Evolutionary conservation across 768 basidiomycete species (phyloP).

Genomic region (Collybia nuda): DNA sequence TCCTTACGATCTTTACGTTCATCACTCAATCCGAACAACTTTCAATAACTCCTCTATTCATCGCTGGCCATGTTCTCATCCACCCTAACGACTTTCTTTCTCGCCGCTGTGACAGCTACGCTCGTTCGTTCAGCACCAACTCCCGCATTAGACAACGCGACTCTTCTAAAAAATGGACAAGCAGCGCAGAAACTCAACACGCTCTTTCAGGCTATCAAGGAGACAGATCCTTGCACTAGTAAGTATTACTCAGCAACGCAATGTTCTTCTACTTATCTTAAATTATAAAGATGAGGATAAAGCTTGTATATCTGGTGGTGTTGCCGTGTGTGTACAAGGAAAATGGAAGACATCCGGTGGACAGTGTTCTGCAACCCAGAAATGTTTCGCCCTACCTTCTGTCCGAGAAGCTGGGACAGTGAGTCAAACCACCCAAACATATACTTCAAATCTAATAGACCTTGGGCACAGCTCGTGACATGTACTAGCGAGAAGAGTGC

Average conservation of each 20-base stretch:
- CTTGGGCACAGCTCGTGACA: slow-evolving; percentile 34
- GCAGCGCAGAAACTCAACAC: slow-evolving; percentile 52
- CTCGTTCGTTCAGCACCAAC: slow-evolving; percentile 27
- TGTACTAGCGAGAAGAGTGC: slow-evolving; percentile 56
- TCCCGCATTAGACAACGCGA: slow-evolving; percentile 34
- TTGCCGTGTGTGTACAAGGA: slow-evolving; percentile 40
- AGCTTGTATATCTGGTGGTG: slow-evolving; percentile 41
- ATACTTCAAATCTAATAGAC: neutral
- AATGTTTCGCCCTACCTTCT: slow-evolving; percentile 56
- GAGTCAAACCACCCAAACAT: slow-evolving; percentile 13
- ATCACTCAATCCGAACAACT: slow-evolving; percentile 1
- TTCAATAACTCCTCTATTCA: slow-evolving; percentile 11
- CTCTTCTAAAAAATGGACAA: slow-evolving; percentile 48
- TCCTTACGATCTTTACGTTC: slow-evolving; percentile 19
- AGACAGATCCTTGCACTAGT: slow-evolving; percentile 47
- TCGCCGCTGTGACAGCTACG: slow-evolving; percentile 20
- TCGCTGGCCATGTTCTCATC: slow-evolving; percentile 12
- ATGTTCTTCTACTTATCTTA: neutral
- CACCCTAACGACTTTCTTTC: slow-evolving; percentile 6
- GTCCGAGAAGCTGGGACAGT: slow-evolving; percentile 44
- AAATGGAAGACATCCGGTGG: slow-evolving; percentile 36
- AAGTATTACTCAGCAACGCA: slow-evolving; percentile 8
- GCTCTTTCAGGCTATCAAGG: slow-evolving; percentile 39
- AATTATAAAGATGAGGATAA: slow-evolving; percentile 33
- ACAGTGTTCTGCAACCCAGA: slow-evolving; percentile 31